Evolutionary conservation across 805 yeast species (phyloP), one percentile per base, ranked within the genome.

Genomic region (Saccharomycopsis sp.): DNA sequence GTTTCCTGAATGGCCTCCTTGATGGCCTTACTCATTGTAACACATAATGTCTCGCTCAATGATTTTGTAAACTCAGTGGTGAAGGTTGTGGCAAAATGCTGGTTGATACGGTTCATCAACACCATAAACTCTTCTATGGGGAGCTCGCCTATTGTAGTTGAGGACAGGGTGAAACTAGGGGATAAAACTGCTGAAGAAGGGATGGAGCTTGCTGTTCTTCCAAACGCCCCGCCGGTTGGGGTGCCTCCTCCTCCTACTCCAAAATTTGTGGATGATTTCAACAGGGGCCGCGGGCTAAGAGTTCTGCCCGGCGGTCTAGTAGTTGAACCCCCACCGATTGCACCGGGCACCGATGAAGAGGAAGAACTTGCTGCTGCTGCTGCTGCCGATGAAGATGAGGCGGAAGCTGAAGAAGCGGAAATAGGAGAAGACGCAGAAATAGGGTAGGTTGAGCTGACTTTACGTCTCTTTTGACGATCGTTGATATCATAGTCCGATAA

Each of bases 1-100:
- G 49, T 46, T 39, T 46, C 49, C 12, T 46, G 41, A 32, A 46
- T 42, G 5, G 42, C 39, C 17, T 46, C 49, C 36, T 36, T 42
- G 20, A 46, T 36, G 1, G 46, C 44, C 25, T 39, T 42, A 7
- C 42, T 18, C n/a, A 43, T 36, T 7, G 40, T 43, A 5, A 16
- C 38, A 18, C 41, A 35, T 8, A 46, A 21, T 7, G 49, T 46
- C 9, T 46, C 46, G 8, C 35, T 31, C 5, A 46, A 12, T 4
- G 41, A 32, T 26, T 39, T 42, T 4, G 49, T 42, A 17, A 46
- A 39, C 25, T 46, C 47, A 3, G 40, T 30, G 9, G 49, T 43
- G 36, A 46, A 46, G n/a, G 44, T 38, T 8, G 36, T 18, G 12
- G 49, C 49, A 46, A 46, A 46, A 17, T 42, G 36, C 25, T 46